These are phyloP conservation scores for Melaleuca quinquenervia DNA, from an alignment of 345 rosid species.

Conservation along the genomic window DNA sequence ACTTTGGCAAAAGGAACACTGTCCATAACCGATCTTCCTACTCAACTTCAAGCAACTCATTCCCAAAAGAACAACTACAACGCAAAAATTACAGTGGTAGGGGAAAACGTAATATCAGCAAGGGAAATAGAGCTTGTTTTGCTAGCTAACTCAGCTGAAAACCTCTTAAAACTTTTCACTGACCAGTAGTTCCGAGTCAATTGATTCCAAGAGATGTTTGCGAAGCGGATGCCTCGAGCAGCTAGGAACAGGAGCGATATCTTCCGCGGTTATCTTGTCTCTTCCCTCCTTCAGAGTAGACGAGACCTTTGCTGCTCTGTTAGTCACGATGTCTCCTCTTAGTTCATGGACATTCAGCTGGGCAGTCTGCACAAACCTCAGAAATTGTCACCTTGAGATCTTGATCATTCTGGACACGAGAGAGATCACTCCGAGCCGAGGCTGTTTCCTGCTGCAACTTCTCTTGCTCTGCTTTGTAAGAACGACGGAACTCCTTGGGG, in stretches of 20 bases:
- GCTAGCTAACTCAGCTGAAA: slow-evolving; percentile 68
- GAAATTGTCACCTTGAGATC: slow-evolving; percentile 81
- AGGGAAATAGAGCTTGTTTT: no score
- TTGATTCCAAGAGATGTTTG: slow-evolving; percentile 89
- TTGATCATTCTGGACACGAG: slow-evolving; percentile 67
- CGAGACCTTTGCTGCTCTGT: slow-evolving; percentile 90
- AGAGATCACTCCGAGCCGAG: slow-evolving; percentile 48
- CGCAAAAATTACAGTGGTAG: no score
- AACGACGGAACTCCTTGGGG: slow-evolving; percentile 69
- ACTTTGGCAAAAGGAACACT: not conserved
- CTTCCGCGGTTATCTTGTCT: slow-evolving; percentile 61
- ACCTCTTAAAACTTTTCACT: slow-evolving; percentile 81
- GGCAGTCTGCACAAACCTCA: slow-evolving; percentile 72
- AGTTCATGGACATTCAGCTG: slow-evolving; percentile 79
- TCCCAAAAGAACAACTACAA: not conserved
- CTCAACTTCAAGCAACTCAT: not conserved
- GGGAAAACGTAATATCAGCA: no score
- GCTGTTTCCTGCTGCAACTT: slow-evolving; percentile 71
- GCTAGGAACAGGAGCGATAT: slow-evolving; percentile 86
- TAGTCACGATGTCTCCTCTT: slow-evolving; percentile 84
- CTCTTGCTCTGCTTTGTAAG: slow-evolving; percentile 65
- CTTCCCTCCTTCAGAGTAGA: slow-evolving; percentile 82
- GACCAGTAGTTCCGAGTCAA: slow-evolving; percentile 81
- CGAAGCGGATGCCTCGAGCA: slow-evolving; percentile 86
- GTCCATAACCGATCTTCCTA: not conserved